Conservation (phyloP, 352 stramenopile genomes). For the Phytophthora parvispora region DNA sequence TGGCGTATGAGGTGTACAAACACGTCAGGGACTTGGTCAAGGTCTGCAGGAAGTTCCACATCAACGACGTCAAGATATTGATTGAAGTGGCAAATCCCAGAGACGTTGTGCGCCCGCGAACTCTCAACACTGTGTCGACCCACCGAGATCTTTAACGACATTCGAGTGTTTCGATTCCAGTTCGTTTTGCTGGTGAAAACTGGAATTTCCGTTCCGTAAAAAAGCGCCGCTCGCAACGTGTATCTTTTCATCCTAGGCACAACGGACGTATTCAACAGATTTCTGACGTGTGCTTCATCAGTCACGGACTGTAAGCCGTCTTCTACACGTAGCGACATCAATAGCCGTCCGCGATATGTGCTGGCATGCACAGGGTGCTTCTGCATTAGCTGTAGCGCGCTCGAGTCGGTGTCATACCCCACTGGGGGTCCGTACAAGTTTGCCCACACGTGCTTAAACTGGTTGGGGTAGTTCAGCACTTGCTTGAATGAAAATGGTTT, state of each 20-base stretch:
- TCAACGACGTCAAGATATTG: constrained; percentile 74
- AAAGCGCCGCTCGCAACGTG: constrained; percentile 67
- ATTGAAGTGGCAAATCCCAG: constrained; percentile 84
- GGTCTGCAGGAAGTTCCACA: constrained; percentile 68
- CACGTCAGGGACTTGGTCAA: constrained; percentile 84
- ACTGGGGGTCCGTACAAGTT: constrained; percentile 89
- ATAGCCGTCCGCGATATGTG: constrained; percentile 81
- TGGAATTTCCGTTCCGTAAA: constrained; percentile 88
- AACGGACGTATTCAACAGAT: constrained; percentile 53
- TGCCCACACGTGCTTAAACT: constrained; percentile 73
- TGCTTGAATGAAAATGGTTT: constrained; percentile 80
- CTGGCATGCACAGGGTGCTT: constrained; percentile 70
- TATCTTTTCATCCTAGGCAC: constrained; percentile 62
- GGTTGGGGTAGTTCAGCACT: constrained; percentile 65
- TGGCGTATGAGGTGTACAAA: constrained; percentile 80
- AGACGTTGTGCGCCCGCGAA: constrained; percentile 66
- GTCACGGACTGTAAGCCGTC: constrained; percentile 74
- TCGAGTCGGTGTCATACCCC: constrained; percentile 59
- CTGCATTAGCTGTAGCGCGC: constrained; percentile 59
- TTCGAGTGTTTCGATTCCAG: constrained; percentile 79
- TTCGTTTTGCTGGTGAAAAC: constrained; percentile 73
- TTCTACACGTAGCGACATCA: constrained; percentile 77
- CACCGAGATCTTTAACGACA: constrained; percentile 80
- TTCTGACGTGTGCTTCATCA: constrained; percentile 73
- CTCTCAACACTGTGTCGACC: constrained; percentile 67